Percentiles rank a stretch among this genome's conserved stretches.
These are phyloP conservation scores for Neotropicomus parvogracilis DNA, from an alignment of 1,284 basidiomycete species.

Conservation along the genomic window DNA sequence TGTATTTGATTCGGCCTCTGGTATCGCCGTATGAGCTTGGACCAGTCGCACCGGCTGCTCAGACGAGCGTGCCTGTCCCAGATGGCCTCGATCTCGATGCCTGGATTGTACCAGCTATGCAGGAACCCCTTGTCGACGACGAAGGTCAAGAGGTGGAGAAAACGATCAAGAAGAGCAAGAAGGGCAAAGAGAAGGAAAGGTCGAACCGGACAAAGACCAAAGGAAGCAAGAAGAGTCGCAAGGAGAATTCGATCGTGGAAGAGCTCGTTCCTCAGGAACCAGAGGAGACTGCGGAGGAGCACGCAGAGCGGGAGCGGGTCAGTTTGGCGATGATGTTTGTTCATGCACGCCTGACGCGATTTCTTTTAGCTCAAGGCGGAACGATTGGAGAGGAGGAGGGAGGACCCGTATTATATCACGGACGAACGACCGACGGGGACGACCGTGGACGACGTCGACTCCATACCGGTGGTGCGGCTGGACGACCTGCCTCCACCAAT, in stretches of 20 bases:
- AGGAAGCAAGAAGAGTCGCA: conserved; percentile 29
- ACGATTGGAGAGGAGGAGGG: conserved; percentile 66
- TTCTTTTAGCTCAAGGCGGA: conserved; percentile 64
- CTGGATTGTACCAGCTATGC: conserved; percentile 74
- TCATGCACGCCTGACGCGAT: background rate
- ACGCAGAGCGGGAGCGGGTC: conserved; percentile 56
- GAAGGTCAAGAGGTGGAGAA: conserved; percentile 29
- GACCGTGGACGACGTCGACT: conserved; percentile 65
- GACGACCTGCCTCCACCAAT: conserved; percentile 57
- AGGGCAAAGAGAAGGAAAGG: conserved; percentile 51
- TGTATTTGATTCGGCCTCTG: conserved; percentile 83
- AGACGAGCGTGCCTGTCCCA: conserved; percentile 77
- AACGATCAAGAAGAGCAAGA: conserved; percentile 43
- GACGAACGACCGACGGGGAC: conserved; percentile 50
- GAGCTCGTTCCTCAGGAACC: conserved; percentile 29
- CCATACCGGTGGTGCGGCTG: conserved; percentile 80
- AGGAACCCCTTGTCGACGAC: conserved; percentile 37
- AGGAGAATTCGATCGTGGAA: conserved; percentile 35
- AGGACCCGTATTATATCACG: conserved; percentile 87
- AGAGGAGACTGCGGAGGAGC: conserved; percentile 56
- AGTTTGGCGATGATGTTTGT: conserved; percentile 19
- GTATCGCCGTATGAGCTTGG: conserved; percentile 82
- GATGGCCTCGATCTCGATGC: conserved; percentile 81
- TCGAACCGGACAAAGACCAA: conserved; percentile 29
- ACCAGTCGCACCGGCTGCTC: conserved; percentile 78